Base-by-base conservation (phyloP, 176 grass and related monocot species). In the Rhynchospora pubera region DNA sequence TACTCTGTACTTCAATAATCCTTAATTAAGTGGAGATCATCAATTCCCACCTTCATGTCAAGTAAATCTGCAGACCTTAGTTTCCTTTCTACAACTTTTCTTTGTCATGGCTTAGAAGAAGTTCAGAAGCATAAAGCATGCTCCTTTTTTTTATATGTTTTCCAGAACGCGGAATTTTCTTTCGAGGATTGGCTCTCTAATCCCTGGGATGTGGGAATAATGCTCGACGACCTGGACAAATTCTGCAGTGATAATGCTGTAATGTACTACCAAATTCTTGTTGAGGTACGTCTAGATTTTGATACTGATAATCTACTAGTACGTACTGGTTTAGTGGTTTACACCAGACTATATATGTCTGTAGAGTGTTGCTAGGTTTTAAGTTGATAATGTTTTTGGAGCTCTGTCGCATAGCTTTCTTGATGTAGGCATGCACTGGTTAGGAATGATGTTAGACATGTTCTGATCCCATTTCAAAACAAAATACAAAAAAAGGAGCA, bases 221-320 rank as follows among this genome's bases (percentile, higher is more conserved):
- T 83, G n/a, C n/a, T n/a, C 1, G 90, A 83, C 78, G 89, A 95
- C 30, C 83, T 99, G 59, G 66, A 79, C 10, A 89, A 87, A 22
- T 91, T 94, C 84, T 99, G 95, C 89, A 95, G 92, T 32, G 92
- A 99, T 83, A 95, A 91, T 86, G 92, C 92, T 71, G 80, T 99
- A 15, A 95, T 99, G 66, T 86, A 85, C 84, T 91, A 95, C 76
- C 83, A 92, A 5, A 82, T 99, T 57, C 74, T 95, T 48, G 87
- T 99, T 10, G 96, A 98, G 96, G 96, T 94, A 78, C 48, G 46
- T 26, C 11, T 55, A 57, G 16, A 32, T 71, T 57, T 22, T 42
- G 1, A 24, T 70, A 83, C 43, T 48, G 22, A 57, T 71, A 12
- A 19, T 51, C 47, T 75, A 21, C 22, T 75, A 47, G 71, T 75